Evolutionary conservation across 768 basidiomycete genomes (phyloP), one percentile per base, ranked within the genome.

Genomic region (Boletus fagicola): DNA sequence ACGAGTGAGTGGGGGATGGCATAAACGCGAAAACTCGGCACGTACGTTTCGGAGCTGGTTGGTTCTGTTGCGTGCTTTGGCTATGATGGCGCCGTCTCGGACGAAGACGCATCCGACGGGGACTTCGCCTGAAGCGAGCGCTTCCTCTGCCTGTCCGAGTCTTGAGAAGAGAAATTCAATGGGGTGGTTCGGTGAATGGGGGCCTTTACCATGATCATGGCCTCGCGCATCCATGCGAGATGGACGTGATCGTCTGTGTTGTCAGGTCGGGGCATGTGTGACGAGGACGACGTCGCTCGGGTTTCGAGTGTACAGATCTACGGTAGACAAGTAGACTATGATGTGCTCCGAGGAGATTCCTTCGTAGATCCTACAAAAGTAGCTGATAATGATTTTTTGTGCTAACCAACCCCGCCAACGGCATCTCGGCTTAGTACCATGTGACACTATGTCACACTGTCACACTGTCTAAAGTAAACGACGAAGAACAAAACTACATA

Each of bases 101-200:
- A 98, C 91, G 64, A 98, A 97, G 9, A 99, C 84, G 64, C 97
- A 98, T 22, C 97, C 97, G 1, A 99, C 95, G 1, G 97, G 97
- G 5, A 98, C 97, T 74, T 99, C 97, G 24, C 83, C 80, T 1
- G 87, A 85, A 31, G 79, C 77, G 28, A 98, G 75, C 5, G 97
- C 97, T 72, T 98, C 92, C 64, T 90, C 83, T 49, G 91, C 91
- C 90, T 91, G 63, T 52, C 44, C 12, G 30, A 28, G 20, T n/a
- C 24, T 30, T 66, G 43, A 66, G 54, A 61, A 36, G 24, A 11
- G 40, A 51, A 20, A 53, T 8, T 9, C 10, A 6, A 3, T 39
- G 13, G 12, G 10, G 4, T 22, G 8, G 43, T 13, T 48, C 0
- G 9, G 22, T 15, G 44, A 26, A 48, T 9, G 28, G 8, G 10